Base-by-base conservation (phyloP, 352 stramenopile species). In the Pythium volutum region DNA sequence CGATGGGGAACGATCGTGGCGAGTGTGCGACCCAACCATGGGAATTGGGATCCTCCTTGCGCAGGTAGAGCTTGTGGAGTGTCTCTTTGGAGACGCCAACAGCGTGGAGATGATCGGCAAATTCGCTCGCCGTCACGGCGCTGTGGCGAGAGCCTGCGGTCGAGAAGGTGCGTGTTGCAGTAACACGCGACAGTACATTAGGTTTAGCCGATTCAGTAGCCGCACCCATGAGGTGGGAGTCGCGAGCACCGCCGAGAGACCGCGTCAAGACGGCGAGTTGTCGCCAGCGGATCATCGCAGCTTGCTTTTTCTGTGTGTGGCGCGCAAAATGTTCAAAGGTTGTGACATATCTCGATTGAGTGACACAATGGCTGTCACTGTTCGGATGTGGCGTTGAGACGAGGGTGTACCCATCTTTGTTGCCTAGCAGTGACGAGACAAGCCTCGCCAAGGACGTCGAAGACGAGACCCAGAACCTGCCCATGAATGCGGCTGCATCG, bases 1-100 rank as follows among this genome's bases (percentile, higher is more conserved):
- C 84, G 51, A 92, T 62, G 14, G 82, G 83, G 52, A 81, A 91
- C 31, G 31, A 31, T 1, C 3, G 1, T 15, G n/a, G n/a, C 14
- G 22, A n/a, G 8, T 15, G n/a, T 16, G 15, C 45, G 16, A 27
- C 5, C 46, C 29, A 63, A 0, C 7, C 27, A 6, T 3, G 8
- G 2, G n/a, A 33, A 11, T 42, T 7, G 26, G 25, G 3, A 33
- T 31, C 11, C 5, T 49, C 29, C 18, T 39, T 27, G 36, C 9
- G 47, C 18, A 26, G 1, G 39, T 64, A 64, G n/a, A 64, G 20
- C 1, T 51, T 4, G 9, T 20, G 27, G 20, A 63, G 26, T 1
- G 34, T 50, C 23, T 47, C 45, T 4, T 31, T 7, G 10, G 23
- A 53, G 7, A 63, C 8, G 2, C 55, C 46, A 3, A 63, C 46